Conservation (phyloP, 2,329 filamentous ascomycete species). For the Clarireedia monteithiana region DNA sequence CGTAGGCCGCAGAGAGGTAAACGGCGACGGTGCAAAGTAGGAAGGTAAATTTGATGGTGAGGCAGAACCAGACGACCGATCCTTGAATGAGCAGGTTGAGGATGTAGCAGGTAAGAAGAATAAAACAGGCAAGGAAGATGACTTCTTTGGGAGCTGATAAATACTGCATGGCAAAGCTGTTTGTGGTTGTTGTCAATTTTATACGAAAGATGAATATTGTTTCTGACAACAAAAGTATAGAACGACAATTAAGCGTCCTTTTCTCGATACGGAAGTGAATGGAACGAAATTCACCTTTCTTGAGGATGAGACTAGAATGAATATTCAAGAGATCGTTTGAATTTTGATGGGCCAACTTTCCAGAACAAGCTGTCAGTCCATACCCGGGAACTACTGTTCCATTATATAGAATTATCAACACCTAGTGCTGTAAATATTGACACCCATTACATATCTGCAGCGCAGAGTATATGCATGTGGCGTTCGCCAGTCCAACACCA, state of each 20-base stretch:
- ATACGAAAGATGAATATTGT: too few relatives aligned
- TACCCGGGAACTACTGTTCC: background rate
- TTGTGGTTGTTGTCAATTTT: background rate
- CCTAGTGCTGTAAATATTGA: slow-evolving; percentile 2
- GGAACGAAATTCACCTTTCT: background rate
- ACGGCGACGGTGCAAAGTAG: background rate
- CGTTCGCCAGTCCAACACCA: background rate
- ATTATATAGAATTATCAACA: background rate
- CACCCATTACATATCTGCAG: slow-evolving; percentile 3
- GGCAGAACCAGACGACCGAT: background rate
- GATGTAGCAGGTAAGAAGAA: background rate
- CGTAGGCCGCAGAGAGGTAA: background rate
- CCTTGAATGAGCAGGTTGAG: background rate
- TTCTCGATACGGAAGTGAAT: background rate
- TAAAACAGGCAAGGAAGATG: background rate
- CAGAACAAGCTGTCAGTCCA: background rate
- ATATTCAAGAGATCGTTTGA: background rate
- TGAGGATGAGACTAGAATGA: background rate
- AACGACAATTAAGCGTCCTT: too few relatives aligned
- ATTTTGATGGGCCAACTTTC: background rate
- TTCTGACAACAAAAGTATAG: too few relatives aligned
- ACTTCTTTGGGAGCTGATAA: background rate
- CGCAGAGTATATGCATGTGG: background rate
- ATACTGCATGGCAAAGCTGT: background rate
- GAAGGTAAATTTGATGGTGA: background rate